Base-by-base conservation (phyloP, 305 asterid species). In the Rubia balearica region DNA sequence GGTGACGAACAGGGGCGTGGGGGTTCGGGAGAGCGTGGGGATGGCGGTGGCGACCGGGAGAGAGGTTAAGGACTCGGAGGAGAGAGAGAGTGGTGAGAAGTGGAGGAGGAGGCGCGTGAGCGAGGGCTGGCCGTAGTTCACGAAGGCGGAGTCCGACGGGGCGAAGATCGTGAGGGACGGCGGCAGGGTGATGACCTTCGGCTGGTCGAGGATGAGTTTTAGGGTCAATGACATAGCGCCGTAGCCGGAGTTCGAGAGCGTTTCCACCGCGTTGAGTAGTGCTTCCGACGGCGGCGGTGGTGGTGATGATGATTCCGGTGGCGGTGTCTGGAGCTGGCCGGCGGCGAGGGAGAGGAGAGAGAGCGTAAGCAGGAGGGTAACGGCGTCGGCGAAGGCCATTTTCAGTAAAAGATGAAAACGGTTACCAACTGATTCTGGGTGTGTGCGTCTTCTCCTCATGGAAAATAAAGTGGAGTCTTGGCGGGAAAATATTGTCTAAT, bases 211-310 rank as follows among this genome's bases (percentile, higher is more conserved):
- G 75, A 84, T 75, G 76, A 85, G 82, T 27, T 85, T 81, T 57
- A 90, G 80, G 56, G 88, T 83, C 75, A 89, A 87, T 7, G 96
- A 84, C 96, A 91, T 91, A 19, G 96, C 81, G 0, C 64, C 60
- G 83, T 82, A 87, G 62, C 94, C 96, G 42, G 95, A 86, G 53
- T 74, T 85, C 0, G 90, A 83, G 30, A 92, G 91, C 12, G 91
- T 83, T 19, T 88, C 88, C 33, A 78, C 94, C 24, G 96, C 96
- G 74, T 84, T 81, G 68, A 78, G 40, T 69, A 91, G 63, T 38
- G 86, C 68, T 7, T 67, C 83, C 0, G 87, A 69, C 0, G 79
- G 64, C 5, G 64, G 63, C 0, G 77, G 73, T 46, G 79, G 79
- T 0, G 77, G 74, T 45, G 79, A 76, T 24, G 76, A 49, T 38